These are phyloP conservation scores for Talaromyces sp. DNA, from an alignment of 2,329 filamentous ascomycete genomes.

Conservation along the genomic window DNA sequence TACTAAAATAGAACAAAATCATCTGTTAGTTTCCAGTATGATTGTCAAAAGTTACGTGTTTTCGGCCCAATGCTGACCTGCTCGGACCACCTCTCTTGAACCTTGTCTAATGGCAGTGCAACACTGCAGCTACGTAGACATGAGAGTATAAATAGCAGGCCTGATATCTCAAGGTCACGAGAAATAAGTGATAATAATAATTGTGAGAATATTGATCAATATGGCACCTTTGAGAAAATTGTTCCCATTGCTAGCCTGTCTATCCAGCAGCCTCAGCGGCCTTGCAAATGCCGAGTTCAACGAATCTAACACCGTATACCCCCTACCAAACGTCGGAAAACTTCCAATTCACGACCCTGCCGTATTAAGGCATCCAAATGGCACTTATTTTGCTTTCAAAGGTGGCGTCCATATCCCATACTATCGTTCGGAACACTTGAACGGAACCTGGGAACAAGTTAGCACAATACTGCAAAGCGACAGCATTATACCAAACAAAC, in stretches of 20 bases:
- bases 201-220: not conserved
- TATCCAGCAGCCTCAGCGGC: not conserved
- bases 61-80: not conserved
- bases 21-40: not conserved
- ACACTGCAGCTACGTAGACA: not conserved
- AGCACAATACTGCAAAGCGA: constrained; percentile 23
- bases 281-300: not conserved
- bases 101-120: not conserved
- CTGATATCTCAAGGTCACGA: not conserved
- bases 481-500: constrained; percentile 29
- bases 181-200: not conserved
- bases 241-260: not conserved
- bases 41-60: not conserved
- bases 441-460: constrained; percentile 2
- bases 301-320: not conserved
- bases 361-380: not conserved
- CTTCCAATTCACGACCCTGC: constrained; percentile 2
- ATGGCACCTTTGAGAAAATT: not conserved
- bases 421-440: not conserved
- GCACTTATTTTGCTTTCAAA: constrained; percentile 3
- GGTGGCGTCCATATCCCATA: not conserved
- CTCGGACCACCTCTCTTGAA: not conserved
- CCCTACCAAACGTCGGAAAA: not conserved
- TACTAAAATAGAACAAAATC: too few species aligned
- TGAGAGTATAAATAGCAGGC: not conserved